These are phyloP conservation scores for Casuarina glauca DNA, from an alignment of 306 rosid genomes.

Conservation along the genomic window DNA sequence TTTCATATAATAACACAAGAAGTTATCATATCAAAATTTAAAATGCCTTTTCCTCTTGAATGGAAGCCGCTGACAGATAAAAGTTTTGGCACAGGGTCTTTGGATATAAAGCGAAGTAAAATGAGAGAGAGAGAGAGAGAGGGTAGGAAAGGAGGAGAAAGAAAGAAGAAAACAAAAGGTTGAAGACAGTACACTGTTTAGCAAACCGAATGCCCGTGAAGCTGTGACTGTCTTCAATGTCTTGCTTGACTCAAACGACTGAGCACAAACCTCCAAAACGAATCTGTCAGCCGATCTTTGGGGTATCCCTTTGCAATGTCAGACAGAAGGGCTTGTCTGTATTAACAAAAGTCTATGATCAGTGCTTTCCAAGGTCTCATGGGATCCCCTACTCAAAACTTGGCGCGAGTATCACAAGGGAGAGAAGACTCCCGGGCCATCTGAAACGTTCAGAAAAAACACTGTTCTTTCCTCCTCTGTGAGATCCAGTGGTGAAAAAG, in stretches of 20 bases:
- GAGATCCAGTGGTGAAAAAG: no score
- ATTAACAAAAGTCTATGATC: neutral
- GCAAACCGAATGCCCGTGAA: neutral
- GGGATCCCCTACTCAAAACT: no score
- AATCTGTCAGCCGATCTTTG: neutral
- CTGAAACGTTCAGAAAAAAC: neutral
- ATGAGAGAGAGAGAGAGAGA: neutral
- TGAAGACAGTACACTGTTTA: neutral
- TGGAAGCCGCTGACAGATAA: no score
- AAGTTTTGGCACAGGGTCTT: no score
- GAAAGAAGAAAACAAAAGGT: neutral
- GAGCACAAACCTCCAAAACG: neutral
- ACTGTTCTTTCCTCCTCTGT: neutral
- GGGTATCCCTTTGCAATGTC: neutral
- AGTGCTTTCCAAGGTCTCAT: neutral
- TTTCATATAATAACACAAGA: no score
- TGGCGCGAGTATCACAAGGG: neutral
- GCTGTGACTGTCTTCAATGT: neutral
- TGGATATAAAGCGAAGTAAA: no score
- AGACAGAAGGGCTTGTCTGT: neutral
- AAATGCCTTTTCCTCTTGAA: no score
- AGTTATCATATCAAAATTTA: no score
- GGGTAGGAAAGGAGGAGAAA: neutral
- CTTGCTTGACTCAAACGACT: neutral
- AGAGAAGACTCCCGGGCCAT: neutral